Base-by-base conservation (phyloP, 352 stramenopile genomes). In the Thraustotheca clavata region DNA sequence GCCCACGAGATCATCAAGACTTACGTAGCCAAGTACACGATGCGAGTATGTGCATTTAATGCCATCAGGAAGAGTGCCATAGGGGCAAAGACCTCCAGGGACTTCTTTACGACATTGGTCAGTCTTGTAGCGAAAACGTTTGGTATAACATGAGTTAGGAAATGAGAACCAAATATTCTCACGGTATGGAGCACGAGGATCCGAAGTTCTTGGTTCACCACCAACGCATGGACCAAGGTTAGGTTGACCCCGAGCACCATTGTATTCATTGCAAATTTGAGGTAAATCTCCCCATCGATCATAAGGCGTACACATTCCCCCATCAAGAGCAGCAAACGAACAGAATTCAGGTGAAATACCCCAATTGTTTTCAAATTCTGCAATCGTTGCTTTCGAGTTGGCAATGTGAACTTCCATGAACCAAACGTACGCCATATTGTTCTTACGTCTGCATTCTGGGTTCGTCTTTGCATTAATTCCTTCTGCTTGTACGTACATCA, bases 91-190 rank as follows among this genome's bases (percentile, higher is more conserved):
- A 11, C 80, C 80, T n/a, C 78, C 75, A 0, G 60, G 62, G 57
- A 73, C 69, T 24, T 71, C 27, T 0, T 50, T 49, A 8, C 79
- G 71, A 54, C 80, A 87, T 16, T 40, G 36, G 4, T 71, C 60
- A n/a, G 55, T 76, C 67, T 89, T 89, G 49, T 71, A 70, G 8
- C 59, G 59, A 76, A 79, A 88, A 9, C 62, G 73, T n/a, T 70
- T 76, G 49, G 75, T 85, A 41, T 77, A 73, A 38, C 80, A 89
- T 59, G 68, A 86, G 60, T 89, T 90, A 1, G 82, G 82, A 72
- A 86, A 91, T 11, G 84, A 94, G 67, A 83, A 90, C 84, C 82
- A 91, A 67, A 80, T 84, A 55, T 83, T 88, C 71, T 83, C 69
- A 11, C 75, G 78, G 73, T 94, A 92, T 38, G 80, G 84, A 9